Conservation (phyloP, 768 basidiomycete species). For the Thelephora aurantiotincta region DNA sequence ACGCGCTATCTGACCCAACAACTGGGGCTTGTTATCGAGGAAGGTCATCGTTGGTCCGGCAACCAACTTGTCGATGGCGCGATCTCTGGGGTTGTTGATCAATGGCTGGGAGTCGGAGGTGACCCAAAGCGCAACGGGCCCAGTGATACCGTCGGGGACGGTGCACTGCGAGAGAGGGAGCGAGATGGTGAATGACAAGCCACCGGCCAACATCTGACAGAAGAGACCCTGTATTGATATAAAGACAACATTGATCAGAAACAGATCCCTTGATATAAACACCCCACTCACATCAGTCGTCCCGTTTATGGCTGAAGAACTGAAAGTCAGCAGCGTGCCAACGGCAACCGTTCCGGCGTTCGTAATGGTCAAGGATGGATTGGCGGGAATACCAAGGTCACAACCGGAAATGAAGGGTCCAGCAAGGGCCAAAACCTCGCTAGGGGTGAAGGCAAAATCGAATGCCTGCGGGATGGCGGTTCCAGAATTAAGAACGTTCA, state of each 20-base stretch:
- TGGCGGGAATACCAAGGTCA: conserved; percentile 30
- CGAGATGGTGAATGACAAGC: conserved; percentile 35
- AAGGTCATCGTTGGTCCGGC: conserved; percentile 63
- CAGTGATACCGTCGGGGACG: conserved; percentile 55
- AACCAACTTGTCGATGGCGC: conserved; percentile 37
- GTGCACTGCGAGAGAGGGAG: conserved; percentile 46
- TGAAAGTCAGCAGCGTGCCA: conserved; percentile 53
- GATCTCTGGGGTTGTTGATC: conserved; percentile 43
- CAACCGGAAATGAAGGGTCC: conserved; percentile 58
- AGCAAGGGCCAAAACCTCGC: conserved; percentile 60
- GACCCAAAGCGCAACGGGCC: conserved; percentile 62
- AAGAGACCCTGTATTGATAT: conserved; percentile 28
- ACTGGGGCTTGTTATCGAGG: conserved; percentile 45
- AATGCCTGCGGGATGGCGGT: conserved; percentile 53
- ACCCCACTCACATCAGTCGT: conserved; percentile 25
- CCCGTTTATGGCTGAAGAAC: conserved; percentile 39
- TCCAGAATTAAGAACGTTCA: conserved; percentile 55
- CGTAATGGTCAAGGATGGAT: conserved; percentile 45
- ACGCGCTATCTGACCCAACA: conserved; percentile 32
- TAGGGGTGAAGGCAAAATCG: conserved; percentile 57
- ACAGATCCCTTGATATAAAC: too few relatives aligned
- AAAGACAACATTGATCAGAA: conserved; percentile 5
- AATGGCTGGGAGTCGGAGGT: conserved; percentile 51
- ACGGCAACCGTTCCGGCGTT: conserved; percentile 41
- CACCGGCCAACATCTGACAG: conserved; percentile 72